A percentile compares a stretch with the other conserved stretches of the same genome.
Conservation (phyloP, 371 early-diverging fungal species). For the Mortierella sp. region DNA sequence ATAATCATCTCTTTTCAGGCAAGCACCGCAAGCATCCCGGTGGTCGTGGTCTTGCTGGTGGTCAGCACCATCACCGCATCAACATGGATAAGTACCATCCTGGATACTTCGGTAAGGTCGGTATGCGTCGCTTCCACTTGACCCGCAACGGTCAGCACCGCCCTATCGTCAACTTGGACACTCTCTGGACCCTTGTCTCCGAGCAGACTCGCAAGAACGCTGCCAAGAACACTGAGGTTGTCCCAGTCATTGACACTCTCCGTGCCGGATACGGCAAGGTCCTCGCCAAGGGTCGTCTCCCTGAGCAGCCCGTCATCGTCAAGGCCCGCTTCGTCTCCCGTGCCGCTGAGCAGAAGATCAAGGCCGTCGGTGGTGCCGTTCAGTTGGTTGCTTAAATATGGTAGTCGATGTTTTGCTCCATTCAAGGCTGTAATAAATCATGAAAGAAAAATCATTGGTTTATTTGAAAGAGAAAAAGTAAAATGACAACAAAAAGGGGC, state of each 20-base stretch:
- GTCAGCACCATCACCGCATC: conserved; percentile 99
- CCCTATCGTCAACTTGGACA: conserved; percentile 94
- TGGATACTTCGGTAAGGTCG: conserved; percentile 99
- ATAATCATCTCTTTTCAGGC: conserved; percentile 63
- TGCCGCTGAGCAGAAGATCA: conserved; percentile 99
- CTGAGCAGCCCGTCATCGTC: conserved; percentile 96
- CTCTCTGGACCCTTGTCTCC: conserved; percentile 95
- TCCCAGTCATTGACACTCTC: conserved; percentile 95
- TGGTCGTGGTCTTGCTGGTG: conserved; percentile 99
- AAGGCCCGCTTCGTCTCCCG: conserved; percentile 97
- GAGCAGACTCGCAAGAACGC: conserved; percentile 92
- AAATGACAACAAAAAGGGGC: not conserved
- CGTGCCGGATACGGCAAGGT: conserved; percentile 98
- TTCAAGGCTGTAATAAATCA: conserved; percentile 21
- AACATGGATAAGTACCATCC: conserved; percentile 99
- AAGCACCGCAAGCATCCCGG: conserved; percentile 99
- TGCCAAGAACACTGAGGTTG: conserved; percentile 89
- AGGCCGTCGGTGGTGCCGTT: conserved; percentile 95
- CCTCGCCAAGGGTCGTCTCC: conserved; percentile 95
- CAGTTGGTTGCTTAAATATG: conserved; percentile 61
- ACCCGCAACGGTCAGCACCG: conserved; percentile 93
- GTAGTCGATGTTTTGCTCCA: conserved; percentile 3
- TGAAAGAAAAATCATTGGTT: conserved; percentile 12
- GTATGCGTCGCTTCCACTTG: conserved; percentile 99
- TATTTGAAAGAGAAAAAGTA: not conserved